phyloP scores from a whole-genome alignment of 495 filamentous ascomycete genomes.

The Annulohypoxylon bovei region DNA sequence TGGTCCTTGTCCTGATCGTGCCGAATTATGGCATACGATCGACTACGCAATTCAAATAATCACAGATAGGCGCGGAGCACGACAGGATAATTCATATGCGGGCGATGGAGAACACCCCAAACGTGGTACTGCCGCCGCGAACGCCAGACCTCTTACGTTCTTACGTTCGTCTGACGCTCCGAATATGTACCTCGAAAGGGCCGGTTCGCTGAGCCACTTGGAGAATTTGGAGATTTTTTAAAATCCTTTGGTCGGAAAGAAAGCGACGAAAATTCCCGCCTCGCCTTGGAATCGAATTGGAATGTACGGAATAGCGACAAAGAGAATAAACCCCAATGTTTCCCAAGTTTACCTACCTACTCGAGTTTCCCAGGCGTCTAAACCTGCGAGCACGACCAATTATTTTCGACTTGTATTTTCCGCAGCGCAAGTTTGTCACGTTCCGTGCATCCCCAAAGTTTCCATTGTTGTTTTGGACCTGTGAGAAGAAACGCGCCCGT shows the following conservation, averaged over 20 bases:
- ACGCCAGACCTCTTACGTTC: constrained; percentile 13
- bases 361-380: neutral
- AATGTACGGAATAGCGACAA: neutral
- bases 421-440: constrained; percentile 26
- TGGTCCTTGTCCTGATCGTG: constrained; percentile 11
- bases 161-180: constrained; percentile 24
- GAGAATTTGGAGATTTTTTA: constrained; percentile 19
- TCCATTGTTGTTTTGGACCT: constrained; percentile 44
- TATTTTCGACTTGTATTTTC: constrained; percentile 25
- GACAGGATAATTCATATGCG: constrained; percentile 23
- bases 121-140: constrained; percentile 28
- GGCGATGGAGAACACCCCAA: constrained; percentile 10
- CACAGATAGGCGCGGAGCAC: constrained; percentile 41
- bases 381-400: constrained; percentile 25
- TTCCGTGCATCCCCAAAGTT: constrained; percentile 35
- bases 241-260: constrained; percentile 20
- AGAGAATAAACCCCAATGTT: neutral
- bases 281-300: constrained; percentile 5
- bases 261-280: constrained; percentile 28
- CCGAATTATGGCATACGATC: constrained; percentile 26
- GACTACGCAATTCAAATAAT: constrained; percentile 23
- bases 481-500: constrained; percentile 40
- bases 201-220: constrained; percentile 7
- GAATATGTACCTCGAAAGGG: neutral
- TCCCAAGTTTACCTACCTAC: neutral